Conservation (phyloP, 2,329 filamentous ascomycete species). For the Cryphonectria parasitica region DNA sequence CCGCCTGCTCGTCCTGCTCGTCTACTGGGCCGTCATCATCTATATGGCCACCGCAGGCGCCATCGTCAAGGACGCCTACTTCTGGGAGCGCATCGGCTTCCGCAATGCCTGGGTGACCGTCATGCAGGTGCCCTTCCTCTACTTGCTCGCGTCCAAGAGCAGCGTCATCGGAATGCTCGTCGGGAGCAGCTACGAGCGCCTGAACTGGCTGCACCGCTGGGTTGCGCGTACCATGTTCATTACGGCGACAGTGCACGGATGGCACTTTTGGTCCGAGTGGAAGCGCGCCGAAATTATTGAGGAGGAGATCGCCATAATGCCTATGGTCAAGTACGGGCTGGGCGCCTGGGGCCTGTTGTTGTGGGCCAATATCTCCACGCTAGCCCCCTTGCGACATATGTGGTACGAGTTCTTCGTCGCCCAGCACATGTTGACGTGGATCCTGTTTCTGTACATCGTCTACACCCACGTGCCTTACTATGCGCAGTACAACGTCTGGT, state of each 20-base stretch:
- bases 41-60: constrained; percentile 59
- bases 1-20: constrained; percentile 55
- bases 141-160: constrained; percentile 63
- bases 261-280: constrained; percentile 70
- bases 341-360: constrained; percentile 68
- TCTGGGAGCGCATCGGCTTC: constrained; percentile 68
- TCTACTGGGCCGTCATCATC: constrained; percentile 63
- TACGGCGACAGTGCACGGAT: constrained; percentile 70
- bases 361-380: constrained; percentile 67
- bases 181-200: constrained; percentile 67
- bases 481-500: constrained; percentile 67
- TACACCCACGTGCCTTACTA: constrained; percentile 65
- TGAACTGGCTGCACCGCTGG: constrained; percentile 78
- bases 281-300: constrained; percentile 61
- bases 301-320: constrained; percentile 62
- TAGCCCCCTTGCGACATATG: constrained; percentile 67
- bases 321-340: constrained; percentile 68
- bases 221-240: constrained; percentile 70
- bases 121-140: constrained; percentile 67
- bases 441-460: constrained; percentile 65
- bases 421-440: constrained; percentile 67
- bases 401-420: constrained; percentile 71
- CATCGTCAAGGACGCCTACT: constrained; percentile 56
- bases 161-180: constrained; percentile 63
- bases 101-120: constrained; percentile 70